These are phyloP conservation scores for Dendrobium officinale DNA, from an alignment of 106 monocot species.

Conservation along the genomic window DNA sequence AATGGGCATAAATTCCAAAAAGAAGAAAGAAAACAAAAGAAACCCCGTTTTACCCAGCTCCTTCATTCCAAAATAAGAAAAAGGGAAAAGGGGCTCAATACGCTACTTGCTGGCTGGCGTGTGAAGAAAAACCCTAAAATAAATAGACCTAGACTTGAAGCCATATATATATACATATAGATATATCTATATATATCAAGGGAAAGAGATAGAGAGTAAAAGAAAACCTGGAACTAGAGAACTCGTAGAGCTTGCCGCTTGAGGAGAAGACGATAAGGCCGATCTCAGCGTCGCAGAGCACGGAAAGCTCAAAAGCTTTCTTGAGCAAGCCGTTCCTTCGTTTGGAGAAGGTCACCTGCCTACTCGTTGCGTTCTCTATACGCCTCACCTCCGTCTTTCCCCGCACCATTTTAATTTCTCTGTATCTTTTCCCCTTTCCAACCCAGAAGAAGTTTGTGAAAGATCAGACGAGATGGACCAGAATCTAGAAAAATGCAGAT, in stretches of 20 bases:
- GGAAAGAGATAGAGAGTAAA: neutral
- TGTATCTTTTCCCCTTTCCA: neutral
- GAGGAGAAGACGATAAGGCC: constrained; percentile 14
- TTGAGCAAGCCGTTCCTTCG: constrained; percentile 13
- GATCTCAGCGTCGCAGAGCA: constrained; percentile 15
- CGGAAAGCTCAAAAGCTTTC: constrained; percentile 19
- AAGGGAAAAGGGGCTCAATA: neutral
- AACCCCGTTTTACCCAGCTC: neutral
- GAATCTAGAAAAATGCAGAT: neutral
- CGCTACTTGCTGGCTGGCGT: neutral
- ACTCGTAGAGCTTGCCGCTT: constrained; percentile 15
- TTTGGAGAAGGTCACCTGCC: constrained; percentile 19
- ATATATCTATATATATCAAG: neutral
- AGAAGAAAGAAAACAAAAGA: neutral
- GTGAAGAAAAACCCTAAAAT: neutral
- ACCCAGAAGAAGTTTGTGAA: neutral
- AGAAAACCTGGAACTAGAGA: constrained; percentile 16
- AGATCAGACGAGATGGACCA: neutral
- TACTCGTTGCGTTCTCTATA: constrained; percentile 13
- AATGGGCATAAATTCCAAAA: neutral
- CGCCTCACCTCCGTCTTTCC: constrained; percentile 12
- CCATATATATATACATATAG: neutral
- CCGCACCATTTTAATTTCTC: constrained; percentile 9
- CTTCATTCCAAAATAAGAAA: neutral
- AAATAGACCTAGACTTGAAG: neutral